A percentile compares a stretch with the other conserved stretches of the same genome.
phyloP scores from a whole-genome alignment of 2,329 filamentous ascomycete species.

The Onygena corvina region DNA sequence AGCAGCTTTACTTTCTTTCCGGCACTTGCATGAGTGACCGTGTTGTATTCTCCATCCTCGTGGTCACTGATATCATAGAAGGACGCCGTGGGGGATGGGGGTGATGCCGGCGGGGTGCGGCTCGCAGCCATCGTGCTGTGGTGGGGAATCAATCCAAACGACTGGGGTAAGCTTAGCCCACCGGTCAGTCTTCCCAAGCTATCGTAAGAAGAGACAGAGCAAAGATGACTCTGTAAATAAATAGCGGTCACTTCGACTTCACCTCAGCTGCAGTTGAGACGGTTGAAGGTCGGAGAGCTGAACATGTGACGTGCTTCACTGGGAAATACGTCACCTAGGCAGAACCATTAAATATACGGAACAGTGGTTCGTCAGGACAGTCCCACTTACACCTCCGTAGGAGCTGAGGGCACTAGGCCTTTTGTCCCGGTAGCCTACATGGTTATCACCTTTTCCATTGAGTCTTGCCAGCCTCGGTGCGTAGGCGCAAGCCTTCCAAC shows the following conservation, averaged over 20 bases:
- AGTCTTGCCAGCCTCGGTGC: too few relatives aligned
- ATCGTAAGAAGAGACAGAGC: too few relatives aligned
- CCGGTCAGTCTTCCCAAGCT: neutral
- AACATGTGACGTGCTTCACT: neutral
- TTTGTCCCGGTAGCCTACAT: too few relatives aligned
- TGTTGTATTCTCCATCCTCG: slow-evolving; percentile 90
- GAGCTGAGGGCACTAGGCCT: too few relatives aligned
- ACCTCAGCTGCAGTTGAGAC: too few relatives aligned
- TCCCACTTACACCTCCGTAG: too few relatives aligned
- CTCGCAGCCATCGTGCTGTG: slow-evolving; percentile 3
- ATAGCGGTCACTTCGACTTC: neutral
- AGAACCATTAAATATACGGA: too few relatives aligned
- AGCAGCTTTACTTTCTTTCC: slow-evolving; percentile 78
- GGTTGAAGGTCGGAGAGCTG: too few relatives aligned
- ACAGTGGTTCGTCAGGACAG: too few relatives aligned
- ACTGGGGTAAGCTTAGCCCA: neutral
- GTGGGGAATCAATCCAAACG: neutral
- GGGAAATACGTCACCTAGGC: neutral
- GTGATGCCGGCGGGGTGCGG: slow-evolving; percentile 18
- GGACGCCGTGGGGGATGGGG: slow-evolving; percentile 66
- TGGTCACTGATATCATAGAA: slow-evolving; percentile 96
- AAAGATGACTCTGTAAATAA: too few relatives aligned
- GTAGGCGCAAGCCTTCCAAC: too few relatives aligned
- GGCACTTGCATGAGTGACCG: slow-evolving; percentile 65
- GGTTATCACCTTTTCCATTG: too few relatives aligned